Evolutionary conservation across 2,329 filamentous ascomycete genomes (phyloP), one percentile per base, ranked within the genome.

Genomic region (Nothophaeocryptopus gaeumannii): DNA sequence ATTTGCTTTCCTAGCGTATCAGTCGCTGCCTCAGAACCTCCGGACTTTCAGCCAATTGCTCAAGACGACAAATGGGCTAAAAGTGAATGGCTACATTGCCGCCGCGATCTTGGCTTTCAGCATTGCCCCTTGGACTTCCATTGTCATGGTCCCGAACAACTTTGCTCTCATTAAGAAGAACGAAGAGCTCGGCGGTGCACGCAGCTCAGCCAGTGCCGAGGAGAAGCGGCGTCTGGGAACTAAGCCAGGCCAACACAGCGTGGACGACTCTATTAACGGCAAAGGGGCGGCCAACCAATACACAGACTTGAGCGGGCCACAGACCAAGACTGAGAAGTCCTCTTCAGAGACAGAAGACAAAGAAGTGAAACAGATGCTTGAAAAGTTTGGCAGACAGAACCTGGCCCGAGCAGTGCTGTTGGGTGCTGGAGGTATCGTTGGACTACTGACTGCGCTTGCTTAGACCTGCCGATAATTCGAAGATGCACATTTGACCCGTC

Each of bases 341-440:
- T 67, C 66, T 7, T 60, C 65, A 1, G 56, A 70, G 49, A 69
- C 71, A 43, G 70, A 71, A 9, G 63, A 71, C 39, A 56, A 63
- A 43, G 58, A 64, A 12, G 72, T 72, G 61, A 67, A 70, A 61
- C 63, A 63, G 13, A 64, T 67, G 33, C 64, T 72, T 49, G 65
- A 47, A 5, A 58, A 58, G 26, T 70, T 61, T 42, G 58, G 50
- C 4, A 50, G 41, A 47, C 51, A 63, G 42, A 65, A 65, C 54
- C 14, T 51, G 14, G 42, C 58, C 4, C 47, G 63, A 15, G 61
- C 58, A 7, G 42, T 55, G 11, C 45, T 64, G 38, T 49, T 63
- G n/a, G 61, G 49, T 11, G 47, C 45, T 32, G 61, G 62, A 33
- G 63, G 63, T 16, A 33, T 64, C 32, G 53, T 62, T 13, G 62